Evolutionary conservation across 805 yeast genomes (phyloP), one percentile per base, ranked within the genome.

Genomic region (Wickerhamomyces pijperi): DNA sequence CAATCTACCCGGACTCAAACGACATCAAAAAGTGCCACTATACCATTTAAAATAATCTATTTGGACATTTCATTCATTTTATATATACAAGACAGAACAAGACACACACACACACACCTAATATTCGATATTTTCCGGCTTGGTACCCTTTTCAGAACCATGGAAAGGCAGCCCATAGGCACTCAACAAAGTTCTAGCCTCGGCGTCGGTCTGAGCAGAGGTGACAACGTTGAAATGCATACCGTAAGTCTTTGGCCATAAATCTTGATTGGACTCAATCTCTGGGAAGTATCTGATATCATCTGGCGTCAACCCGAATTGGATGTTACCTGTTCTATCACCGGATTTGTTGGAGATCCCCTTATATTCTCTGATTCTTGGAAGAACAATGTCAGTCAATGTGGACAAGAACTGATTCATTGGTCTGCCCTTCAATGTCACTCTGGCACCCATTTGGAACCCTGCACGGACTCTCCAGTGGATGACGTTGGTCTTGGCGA

Each of bases 261-360:
- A 65, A 58, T 90, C 97, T 57, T 80, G 86, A 61, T 82, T 86
- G 42, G 79, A 74, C 56, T 88, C 95, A 45, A 92, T 77, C 62
- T 92, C 98, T 3, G 99, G 99, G 72, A 92, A 92, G 54, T 70
- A 71, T 51, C 74, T 76, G 38, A 83, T 75, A 51, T 84, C 86
- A 39, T 81, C 84, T 2, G 84, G 76, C 32, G 73, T 74, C 49
- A 92, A 61, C 35, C 96, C 96, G 55, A 92, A 78, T 9, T 92
- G 72, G 42, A 94, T 72, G 58, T 85, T 83, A 42, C 98, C 99
- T 52, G 69, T 72, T 39, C 72, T 68, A 59, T 88, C 97, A 44
- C 97, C 98, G 4, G 87, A 65, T 35, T 72, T 67, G 60, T 76
- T 76, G 25, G 76, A 72, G 38, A 92, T 67, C 37, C 97, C 97